Conservation (phyloP, 2,329 filamentous ascomycete genomes). For the Dichotomopilus funicola region DNA sequence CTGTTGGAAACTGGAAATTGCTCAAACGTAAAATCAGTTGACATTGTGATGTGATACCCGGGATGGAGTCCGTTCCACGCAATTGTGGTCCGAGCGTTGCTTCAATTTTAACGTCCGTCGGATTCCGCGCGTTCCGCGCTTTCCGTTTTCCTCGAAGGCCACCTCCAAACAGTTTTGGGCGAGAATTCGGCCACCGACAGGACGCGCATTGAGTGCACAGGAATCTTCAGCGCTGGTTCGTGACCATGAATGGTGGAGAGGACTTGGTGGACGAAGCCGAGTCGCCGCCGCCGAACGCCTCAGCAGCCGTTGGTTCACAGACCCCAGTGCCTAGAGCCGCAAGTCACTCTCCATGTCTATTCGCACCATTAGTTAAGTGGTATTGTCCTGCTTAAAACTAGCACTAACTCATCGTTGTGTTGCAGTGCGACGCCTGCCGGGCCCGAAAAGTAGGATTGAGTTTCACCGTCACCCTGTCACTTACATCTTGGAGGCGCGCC, state of each 20-base stretch:
- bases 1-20: too few relatives aligned
- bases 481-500: too few relatives aligned
- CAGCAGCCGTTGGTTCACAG: not conserved
- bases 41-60: not conserved
- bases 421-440: conserved; percentile 20
- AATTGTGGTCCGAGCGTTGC: not conserved
- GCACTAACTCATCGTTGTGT: not conserved
- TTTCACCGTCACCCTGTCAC: not conserved
- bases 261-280: not conserved
- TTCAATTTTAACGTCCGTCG: not conserved
- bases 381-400: not conserved
- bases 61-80: not conserved
- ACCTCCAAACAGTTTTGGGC: not conserved
- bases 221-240: too few relatives aligned
- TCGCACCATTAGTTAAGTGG: not conserved
- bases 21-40: too few relatives aligned
- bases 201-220: too few relatives aligned
- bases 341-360: conserved; percentile 6
- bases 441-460: conserved; percentile 13
- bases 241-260: not conserved
- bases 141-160: not conserved
- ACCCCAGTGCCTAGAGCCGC: conserved; percentile 16
- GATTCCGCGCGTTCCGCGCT: conserved; percentile 12
- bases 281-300: not conserved
- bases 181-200: not conserved